Base-by-base conservation (phyloP, 176 grass and related monocot genomes). In the Eleusine indica region DNA sequence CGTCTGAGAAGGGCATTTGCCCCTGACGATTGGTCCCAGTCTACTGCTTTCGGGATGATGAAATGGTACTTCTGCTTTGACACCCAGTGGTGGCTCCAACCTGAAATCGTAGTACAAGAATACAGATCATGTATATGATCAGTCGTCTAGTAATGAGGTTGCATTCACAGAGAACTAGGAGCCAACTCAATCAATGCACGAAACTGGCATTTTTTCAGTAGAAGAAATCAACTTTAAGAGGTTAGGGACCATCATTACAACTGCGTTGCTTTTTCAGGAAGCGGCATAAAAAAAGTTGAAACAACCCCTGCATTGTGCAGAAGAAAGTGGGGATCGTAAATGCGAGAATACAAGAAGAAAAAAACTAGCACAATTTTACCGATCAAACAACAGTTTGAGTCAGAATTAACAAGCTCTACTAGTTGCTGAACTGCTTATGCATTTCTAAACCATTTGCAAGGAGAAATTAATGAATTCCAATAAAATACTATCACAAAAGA, bases 51-150 rank as follows among this genome's bases (percentile, higher is more conserved):
- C 17, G 96, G 96, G 66, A 98, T 87, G 68, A 98, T 95, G 74
- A 98, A 78, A 84, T 98, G 96, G 80, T 95, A 98, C 56, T 90
- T 89, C 68, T 89, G 74, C 80, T 92, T 98, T 35, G 96, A 98
- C 51, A 98, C 96, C 85, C 91, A 90, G 66, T 98, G 96, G 48
- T 94, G 87, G 66, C 90, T 92, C 93, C 93, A 94, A 44, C 93
- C 93, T 94, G 89, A 66, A 68, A 90, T 58, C 49, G 48, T 77
- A 44, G 60, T 42, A 8, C 41, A 35, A 35, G 32, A 35, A 35
- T 35, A 35, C 71, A 87, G 63, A 65, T 67, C 30, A 42, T 30
- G 4, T 46, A 75, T 52, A 39, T 62, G n/a, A 60, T 71, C 30
- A 74, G 52, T 38, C 18, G 70, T 28, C 12, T 13, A 70, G 13